Percentiles rank a stretch among this genome's conserved stretches.
Evolutionary conservation across 306 rosid species (phyloP).

Genomic region (Quercus variabilis): DNA sequence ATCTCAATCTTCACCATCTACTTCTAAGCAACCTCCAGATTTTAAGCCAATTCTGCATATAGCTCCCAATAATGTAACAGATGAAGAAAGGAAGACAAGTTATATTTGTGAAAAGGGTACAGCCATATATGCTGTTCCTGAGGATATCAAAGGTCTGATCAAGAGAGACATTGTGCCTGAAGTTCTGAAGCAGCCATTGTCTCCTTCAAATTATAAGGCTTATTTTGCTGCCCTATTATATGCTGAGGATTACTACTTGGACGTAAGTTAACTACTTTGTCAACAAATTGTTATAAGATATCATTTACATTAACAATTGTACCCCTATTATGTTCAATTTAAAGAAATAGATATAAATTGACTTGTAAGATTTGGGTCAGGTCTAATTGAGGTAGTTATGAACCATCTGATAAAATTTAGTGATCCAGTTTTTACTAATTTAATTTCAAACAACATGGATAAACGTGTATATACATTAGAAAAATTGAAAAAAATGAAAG

Average conservation of each 20-base stretch:
- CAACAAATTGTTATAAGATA: background rate
- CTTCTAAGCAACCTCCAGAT: background rate
- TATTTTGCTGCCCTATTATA: constrained; percentile 36
- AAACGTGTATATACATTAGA: background rate
- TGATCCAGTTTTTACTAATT: background rate
- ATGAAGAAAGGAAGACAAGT: background rate
- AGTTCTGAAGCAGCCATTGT: constrained; percentile 24
- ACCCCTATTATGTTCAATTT: background rate
- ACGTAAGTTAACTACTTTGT: constrained; percentile 16
- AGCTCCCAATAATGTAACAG: background rate
- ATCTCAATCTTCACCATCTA: background rate
- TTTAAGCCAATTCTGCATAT: background rate
- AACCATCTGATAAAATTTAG: background rate
- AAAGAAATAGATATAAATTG: background rate
- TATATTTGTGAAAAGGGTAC: constrained; percentile 17
- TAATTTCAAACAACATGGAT: background rate
- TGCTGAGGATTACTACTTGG: constrained; percentile 35
- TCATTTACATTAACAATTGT: too few relatives aligned
- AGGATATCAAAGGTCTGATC: constrained; percentile 25
- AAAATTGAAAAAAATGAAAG: background rate
- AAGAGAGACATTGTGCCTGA: constrained; percentile 26
- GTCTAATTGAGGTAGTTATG: background rate
- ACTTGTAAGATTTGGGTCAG: background rate
- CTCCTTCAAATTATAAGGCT: constrained; percentile 28
- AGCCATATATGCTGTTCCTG: constrained; percentile 23